Conservation (phyloP, 805 yeast genomes). For the Candida xyloterini region DNA sequence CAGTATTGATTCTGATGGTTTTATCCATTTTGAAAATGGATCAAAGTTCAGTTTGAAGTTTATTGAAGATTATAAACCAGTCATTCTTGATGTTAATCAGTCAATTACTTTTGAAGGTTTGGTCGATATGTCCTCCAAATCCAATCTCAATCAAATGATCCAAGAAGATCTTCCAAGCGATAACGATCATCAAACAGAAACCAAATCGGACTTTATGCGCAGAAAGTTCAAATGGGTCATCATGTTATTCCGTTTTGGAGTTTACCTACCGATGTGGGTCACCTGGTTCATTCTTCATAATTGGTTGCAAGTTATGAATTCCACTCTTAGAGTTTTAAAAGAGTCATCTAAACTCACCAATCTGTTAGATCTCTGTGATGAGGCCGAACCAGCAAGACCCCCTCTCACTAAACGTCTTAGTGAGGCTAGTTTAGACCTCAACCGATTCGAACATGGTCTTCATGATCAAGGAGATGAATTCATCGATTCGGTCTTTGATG, state of each 20-base stretch:
- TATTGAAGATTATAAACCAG: slow-evolving; percentile 52
- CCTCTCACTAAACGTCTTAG: slow-evolving; percentile 24
- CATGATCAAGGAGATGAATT: slow-evolving; percentile 62
- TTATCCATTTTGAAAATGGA: slow-evolving; percentile 38
- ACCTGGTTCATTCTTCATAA: slow-evolving; percentile 50
- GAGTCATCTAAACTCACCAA: slow-evolving; percentile 29
- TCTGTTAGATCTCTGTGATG: slow-evolving; percentile 17
- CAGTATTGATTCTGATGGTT: slow-evolving; percentile 41
- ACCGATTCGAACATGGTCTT: slow-evolving; percentile 40
- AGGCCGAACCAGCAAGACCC: slow-evolving; percentile 18
- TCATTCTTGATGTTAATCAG: slow-evolving; percentile 49
- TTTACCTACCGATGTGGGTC: slow-evolving; percentile 64
- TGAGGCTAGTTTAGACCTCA: slow-evolving; percentile 26
- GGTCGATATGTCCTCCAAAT: slow-evolving; percentile 14
- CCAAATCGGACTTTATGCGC: slow-evolving; percentile 13
- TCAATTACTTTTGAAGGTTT: slow-evolving; percentile 36
- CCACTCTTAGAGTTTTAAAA: slow-evolving; percentile 28
- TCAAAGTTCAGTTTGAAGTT: slow-evolving; percentile 40
- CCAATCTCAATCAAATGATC: slow-evolving; percentile 18
- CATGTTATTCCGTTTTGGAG: slow-evolving; percentile 41
- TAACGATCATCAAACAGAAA: slow-evolving; percentile 7
- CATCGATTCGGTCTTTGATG: slow-evolving; percentile 61
- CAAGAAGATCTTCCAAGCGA: slow-evolving; percentile 21
- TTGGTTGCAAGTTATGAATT: slow-evolving; percentile 36
- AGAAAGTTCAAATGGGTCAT: slow-evolving; percentile 47